Conservation (phyloP, 2,329 filamentous ascomycete genomes). For the Ophiostoma angusticollis region DNA sequence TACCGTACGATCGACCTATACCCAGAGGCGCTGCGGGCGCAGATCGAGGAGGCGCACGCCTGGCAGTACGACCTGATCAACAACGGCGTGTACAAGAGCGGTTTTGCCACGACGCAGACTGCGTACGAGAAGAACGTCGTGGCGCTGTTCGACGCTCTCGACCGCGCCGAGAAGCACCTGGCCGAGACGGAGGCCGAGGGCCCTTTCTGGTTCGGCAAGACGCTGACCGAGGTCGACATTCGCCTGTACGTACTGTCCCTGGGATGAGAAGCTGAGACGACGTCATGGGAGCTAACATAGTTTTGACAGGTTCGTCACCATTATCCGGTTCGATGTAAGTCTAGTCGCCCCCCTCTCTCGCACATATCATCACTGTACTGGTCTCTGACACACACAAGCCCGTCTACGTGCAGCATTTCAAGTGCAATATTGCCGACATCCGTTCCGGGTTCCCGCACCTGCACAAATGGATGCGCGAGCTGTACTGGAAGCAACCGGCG, state of each 20-base stretch:
- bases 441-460: slow-evolving; percentile 69
- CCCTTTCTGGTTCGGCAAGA: slow-evolving; percentile 63
- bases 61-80: slow-evolving; percentile 71
- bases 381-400: slow-evolving; percentile 22
- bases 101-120: slow-evolving; percentile 72
- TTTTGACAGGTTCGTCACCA: slow-evolving; percentile 53
- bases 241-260: slow-evolving; percentile 52
- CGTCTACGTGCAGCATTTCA: slow-evolving; percentile 80
- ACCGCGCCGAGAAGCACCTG: slow-evolving; percentile 63
- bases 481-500: slow-evolving; percentile 74
- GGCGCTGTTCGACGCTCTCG: slow-evolving; percentile 62
- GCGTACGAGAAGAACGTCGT: slow-evolving; percentile 67
- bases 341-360: neutral
- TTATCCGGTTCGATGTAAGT: slow-evolving; percentile 55
- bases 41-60: slow-evolving; percentile 65
- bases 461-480: slow-evolving; percentile 66
- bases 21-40: slow-evolving; percentile 45
- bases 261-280: no score
- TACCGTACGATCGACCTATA: slow-evolving; percentile 53
- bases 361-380: neutral
- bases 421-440: slow-evolving; percentile 77
- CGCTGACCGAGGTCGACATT: slow-evolving; percentile 72
- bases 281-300: no score
- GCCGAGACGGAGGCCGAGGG: slow-evolving; percentile 24
- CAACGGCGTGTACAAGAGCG: slow-evolving; percentile 61